Evolutionary conservation across 1,284 basidiomycete species (phyloP).

Genomic region (Neolentinus lepideus): DNA sequence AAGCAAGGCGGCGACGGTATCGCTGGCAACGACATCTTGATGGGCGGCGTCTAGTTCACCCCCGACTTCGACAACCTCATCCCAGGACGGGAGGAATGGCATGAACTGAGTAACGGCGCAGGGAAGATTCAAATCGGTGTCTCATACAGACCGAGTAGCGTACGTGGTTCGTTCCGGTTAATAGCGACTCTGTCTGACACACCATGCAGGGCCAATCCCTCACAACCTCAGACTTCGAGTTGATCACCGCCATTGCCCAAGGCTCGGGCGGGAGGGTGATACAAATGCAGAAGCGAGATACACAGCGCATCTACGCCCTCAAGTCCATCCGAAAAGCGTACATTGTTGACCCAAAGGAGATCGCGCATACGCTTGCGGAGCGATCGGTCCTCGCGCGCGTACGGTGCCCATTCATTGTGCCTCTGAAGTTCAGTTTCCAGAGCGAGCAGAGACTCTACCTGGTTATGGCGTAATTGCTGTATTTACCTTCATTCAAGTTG

Average conservation of each 20-base stretch:
- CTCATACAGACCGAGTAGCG: conserved; percentile 74
- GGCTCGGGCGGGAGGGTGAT: conserved; percentile 97
- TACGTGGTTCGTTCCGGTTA: conserved; percentile 25
- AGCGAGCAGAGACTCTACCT: conserved; percentile 95
- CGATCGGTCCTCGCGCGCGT: conserved; percentile 93
- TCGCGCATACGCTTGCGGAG: conserved; percentile 96
- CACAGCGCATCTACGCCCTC: conserved; percentile 92
- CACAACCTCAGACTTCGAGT: conserved; percentile 91
- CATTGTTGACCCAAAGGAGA: conserved; percentile 94
- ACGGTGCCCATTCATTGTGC: conserved; percentile 96
- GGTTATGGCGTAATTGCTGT: conserved; percentile 84
- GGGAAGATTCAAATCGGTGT: conserved; percentile 93
- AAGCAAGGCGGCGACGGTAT: conserved; percentile 61
- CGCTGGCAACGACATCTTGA: conserved; percentile 85
- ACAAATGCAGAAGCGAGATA: conserved; percentile 97
- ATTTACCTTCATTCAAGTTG: conserved; percentile 20
- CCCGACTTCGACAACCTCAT: conserved; percentile 79
- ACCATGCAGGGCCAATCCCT: conserved; percentile 50
- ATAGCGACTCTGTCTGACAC: conserved; percentile 2
- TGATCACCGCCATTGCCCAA: conserved; percentile 96
- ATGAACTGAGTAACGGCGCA: conserved; percentile 66
- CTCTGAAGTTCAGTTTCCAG: conserved; percentile 98
- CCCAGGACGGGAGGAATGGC: conserved; percentile 67
- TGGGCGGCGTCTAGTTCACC: conserved; percentile 89
- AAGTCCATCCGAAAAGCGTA: conserved; percentile 97